phyloP scores from a whole-genome alignment of 192 early-diverging fungal genomes.

The Rhizophagus clarus region DNA sequence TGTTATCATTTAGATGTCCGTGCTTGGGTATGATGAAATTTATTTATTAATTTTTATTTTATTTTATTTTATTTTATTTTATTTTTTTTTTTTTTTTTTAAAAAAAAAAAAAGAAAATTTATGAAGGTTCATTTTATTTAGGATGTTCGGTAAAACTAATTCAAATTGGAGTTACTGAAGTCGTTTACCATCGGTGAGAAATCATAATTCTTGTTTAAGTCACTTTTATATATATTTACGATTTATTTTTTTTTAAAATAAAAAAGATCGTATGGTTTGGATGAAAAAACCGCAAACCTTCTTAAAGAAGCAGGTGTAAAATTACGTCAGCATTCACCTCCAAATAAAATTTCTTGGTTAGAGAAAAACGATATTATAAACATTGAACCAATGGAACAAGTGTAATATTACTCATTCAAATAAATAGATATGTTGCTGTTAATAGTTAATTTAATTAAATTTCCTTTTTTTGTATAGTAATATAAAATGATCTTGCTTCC shows the following conservation, averaged over 20 bases:
- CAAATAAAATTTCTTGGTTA: conserved; percentile 33
- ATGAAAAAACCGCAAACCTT: conserved; percentile 78
- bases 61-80: too few relatives aligned
- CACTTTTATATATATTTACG: neutral
- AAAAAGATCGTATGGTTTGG: conserved; percentile 91
- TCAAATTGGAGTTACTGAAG: conserved; percentile 88
- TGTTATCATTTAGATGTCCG: conserved; percentile 51
- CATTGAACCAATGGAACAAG: neutral
- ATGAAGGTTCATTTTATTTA: conserved; percentile 41
- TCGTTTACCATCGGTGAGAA: conserved; percentile 69
- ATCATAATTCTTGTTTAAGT: neutral
- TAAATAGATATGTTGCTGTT: neutral
- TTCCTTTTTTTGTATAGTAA: too few relatives aligned
- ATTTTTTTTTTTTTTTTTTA: neutral
- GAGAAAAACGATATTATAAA: neutral
- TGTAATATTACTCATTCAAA: neutral
- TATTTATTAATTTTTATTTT: too few relatives aligned
- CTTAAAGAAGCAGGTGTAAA: conserved; percentile 83
- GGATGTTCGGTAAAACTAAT: conserved; percentile 97
- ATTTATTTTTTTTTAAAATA: too few relatives aligned
- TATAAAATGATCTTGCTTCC: too few relatives aligned
- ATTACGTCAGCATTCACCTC: conserved; percentile 76
- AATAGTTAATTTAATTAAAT: too few relatives aligned
- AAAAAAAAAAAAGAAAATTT: neutral
- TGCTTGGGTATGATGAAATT: conserved; percentile 57